Evolutionary conservation across 306 rosid species (phyloP).

Genomic region (barrel medic (Medicago truncatula)): MtrunA17r5.0-ANR NC_053045.1:1523501-1524000

Average conservation of each 20-base stretch:
- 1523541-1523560: constrained; percentile 90
- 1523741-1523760: constrained; percentile 94
- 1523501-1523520: constrained; percentile 6
- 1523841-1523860: not conserved
- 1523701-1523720: constrained; percentile 56
- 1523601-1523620: constrained; percentile 80
- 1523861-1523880: constrained; percentile 4
- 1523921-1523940: constrained; percentile 68
- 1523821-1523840: constrained; percentile 89
- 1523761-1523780: constrained; percentile 98
- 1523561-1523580: constrained; percentile 91
- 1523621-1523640: constrained; percentile 4
- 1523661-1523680: not conserved
- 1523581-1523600: constrained; percentile 95
- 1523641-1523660: constrained; percentile 7
- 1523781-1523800: constrained; percentile 97
- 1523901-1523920: not conserved
- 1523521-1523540: constrained; percentile 89
- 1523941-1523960: constrained; percentile 90
- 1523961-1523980: constrained; percentile 95
- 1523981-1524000: constrained; percentile 90
- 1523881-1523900: constrained; percentile 20
- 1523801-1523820: constrained; percentile 99
- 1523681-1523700: not conserved
- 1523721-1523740: constrained; percentile 96